Evolutionary conservation across 2,329 filamentous ascomycete species (phyloP).

Genomic region (Hansfordia pulvinata): DNA sequence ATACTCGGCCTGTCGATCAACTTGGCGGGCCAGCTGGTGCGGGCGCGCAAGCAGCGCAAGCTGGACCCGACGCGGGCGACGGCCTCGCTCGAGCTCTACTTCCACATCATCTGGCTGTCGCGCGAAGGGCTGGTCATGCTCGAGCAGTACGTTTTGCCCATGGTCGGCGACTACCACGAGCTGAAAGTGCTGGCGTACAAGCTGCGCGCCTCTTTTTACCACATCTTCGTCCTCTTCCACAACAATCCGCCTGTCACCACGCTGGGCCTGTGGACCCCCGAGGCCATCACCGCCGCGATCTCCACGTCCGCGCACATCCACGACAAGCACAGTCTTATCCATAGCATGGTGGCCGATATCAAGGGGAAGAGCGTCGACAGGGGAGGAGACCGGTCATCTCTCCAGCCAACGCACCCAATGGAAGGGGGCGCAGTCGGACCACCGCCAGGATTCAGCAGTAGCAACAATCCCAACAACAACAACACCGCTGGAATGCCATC

Average conservation of each 20-base stretch:
- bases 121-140: slow-evolving; percentile 81
- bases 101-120: slow-evolving; percentile 89
- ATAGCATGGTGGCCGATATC: slow-evolving; percentile 17
- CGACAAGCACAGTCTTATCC: too few species aligned
- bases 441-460: slow-evolving; percentile 41
- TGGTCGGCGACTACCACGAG: slow-evolving; percentile 65
- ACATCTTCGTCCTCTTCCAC: slow-evolving; percentile 93
- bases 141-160: slow-evolving; percentile 77
- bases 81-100: slow-evolving; percentile 67
- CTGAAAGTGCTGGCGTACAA: slow-evolving; percentile 86
- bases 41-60: slow-evolving; percentile 69
- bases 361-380: slow-evolving; percentile 36
- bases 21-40: slow-evolving; percentile 70
- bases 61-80: slow-evolving; percentile 69
- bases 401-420: slow-evolving; percentile 32
- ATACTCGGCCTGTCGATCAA: slow-evolving; percentile 83
- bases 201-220: slow-evolving; percentile 84
- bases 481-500: too few species aligned
- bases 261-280: slow-evolving; percentile 37
- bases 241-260: slow-evolving; percentile 69
- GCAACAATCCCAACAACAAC: too few species aligned
- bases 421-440: slow-evolving; percentile 46
- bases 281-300: slow-evolving; percentile 16
- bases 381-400: slow-evolving; percentile 28
- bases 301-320: too few species aligned